These are phyloP conservation scores for Suaeda aralocaspica DNA, from an alignment of 148 eudicot genomes.

Conservation along the genomic window DNA sequence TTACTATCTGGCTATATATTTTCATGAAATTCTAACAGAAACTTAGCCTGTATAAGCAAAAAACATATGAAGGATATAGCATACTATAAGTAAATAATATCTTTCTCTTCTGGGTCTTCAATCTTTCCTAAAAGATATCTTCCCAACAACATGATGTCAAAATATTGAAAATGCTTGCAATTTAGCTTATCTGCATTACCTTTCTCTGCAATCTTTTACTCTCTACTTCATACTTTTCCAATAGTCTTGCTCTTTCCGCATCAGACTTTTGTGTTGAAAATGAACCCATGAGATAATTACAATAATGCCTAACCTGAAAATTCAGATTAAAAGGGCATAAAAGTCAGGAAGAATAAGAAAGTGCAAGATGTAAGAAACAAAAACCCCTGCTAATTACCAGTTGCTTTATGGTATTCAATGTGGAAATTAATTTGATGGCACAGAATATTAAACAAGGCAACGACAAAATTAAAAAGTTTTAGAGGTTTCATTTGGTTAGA, in stretches of 20 bases:
- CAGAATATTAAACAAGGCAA: no score
- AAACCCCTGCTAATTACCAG: no score
- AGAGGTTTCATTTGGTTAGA: no score
- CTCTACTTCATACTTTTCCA: slow-evolving; percentile 54
- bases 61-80: not conserved
- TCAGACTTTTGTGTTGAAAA: slow-evolving; percentile 38
- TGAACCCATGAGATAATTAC: slow-evolving; percentile 60
- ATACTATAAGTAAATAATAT: not conserved
- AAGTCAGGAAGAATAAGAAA: not conserved
- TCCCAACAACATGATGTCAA: not conserved
- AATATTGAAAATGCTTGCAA: not conserved
- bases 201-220: slow-evolving; percentile 47
- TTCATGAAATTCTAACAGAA: not conserved
- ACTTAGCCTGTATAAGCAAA: not conserved
- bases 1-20: no score
- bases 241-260: slow-evolving; percentile 32
- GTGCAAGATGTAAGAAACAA: no score
- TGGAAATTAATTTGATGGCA: no score
- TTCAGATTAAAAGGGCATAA: not conserved
- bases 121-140: not conserved
- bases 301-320: slow-evolving; percentile 66
- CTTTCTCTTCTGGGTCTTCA: not conserved
- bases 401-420: no score
- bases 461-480: no score
- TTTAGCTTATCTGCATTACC: slow-evolving; percentile 29